phyloP scores from a whole-genome alignment of 768 basidiomycete genomes.

The Tulasnella sp. region DNA sequence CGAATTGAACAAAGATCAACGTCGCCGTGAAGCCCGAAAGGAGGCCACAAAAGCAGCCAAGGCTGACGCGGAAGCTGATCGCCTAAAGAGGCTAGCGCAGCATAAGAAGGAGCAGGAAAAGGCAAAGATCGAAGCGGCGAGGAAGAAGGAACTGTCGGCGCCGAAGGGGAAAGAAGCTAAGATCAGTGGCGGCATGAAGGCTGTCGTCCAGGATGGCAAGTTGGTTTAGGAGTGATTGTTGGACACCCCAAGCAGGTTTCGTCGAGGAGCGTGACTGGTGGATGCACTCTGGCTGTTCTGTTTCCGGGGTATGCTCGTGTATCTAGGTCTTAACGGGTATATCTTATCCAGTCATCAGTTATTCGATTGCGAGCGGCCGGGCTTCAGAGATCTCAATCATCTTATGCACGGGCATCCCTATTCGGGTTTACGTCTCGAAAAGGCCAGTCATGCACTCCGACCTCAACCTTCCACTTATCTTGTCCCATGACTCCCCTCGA shows the following conservation, averaged over 20 bases:
- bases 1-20: slow-evolving; percentile 60
- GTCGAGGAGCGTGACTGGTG: too few relatives aligned
- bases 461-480: too few relatives aligned
- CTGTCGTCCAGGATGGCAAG: slow-evolving; percentile 29
- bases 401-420: too few relatives aligned
- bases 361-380: too few relatives aligned
- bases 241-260: too few relatives aligned
- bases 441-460: too few relatives aligned
- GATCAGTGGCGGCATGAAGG: slow-evolving; percentile 32
- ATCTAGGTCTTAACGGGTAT: neutral
- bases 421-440: too few relatives aligned
- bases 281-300: neutral
- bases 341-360: neutral
- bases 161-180: neutral
- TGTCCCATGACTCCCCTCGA: too few relatives aligned
- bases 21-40: slow-evolving; percentile 58
- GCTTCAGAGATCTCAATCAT: too few relatives aligned
- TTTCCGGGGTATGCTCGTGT: neutral
- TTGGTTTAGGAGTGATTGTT: slow-evolving; percentile 30
- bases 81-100: slow-evolving; percentile 49
- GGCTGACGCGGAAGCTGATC: slow-evolving; percentile 50
- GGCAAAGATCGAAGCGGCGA: slow-evolving; percentile 44
- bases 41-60: slow-evolving; percentile 58
- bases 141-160: neutral
- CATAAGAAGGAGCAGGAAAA: slow-evolving; percentile 61